phyloP scores from a whole-genome alignment of 73 alveolate species.

The Paramecium primaurelia region DNA sequence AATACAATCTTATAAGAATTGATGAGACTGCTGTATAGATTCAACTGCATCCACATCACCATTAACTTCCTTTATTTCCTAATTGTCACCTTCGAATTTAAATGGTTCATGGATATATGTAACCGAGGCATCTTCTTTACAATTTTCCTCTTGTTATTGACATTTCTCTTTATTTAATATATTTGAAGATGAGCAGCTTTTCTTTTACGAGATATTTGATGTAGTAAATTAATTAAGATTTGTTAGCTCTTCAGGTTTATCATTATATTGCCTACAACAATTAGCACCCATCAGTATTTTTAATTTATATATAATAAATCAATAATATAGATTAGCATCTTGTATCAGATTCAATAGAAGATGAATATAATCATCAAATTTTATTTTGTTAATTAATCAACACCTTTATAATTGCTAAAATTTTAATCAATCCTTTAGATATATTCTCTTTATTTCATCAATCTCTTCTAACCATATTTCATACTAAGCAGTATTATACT shows the following conservation, averaged over 20 bases:
- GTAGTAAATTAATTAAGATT: not conserved
- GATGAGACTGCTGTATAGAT: conserved; percentile 4
- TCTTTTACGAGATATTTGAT: not conserved
- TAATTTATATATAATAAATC: not conserved
- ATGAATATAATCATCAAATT: not conserved
- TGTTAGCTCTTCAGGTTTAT: not conserved
- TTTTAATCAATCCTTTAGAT: not conserved
- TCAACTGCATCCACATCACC: conserved; percentile 8
- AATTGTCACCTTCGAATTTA: not conserved
- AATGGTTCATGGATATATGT: conserved; percentile 1
- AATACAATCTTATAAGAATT: not conserved
- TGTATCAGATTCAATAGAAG: not conserved
- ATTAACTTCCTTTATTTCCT: not conserved
- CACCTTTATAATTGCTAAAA: not conserved
- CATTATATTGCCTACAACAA: not conserved
- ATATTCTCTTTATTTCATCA: not conserved
- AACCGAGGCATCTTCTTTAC: not conserved
- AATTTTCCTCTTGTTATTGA: not conserved
- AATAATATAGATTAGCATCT: not conserved
- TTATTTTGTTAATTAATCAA: not conserved
- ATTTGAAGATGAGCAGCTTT: not conserved
- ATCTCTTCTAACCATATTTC: not conserved
- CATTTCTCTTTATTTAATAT: not conserved
- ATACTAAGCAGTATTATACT: not conserved
- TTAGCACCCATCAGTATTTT: not conserved